These are phyloP conservation scores for Botrytis pseudocinerea DNA, from an alignment of 2,329 filamentous ascomycete genomes.

Conservation along the genomic window DNA sequence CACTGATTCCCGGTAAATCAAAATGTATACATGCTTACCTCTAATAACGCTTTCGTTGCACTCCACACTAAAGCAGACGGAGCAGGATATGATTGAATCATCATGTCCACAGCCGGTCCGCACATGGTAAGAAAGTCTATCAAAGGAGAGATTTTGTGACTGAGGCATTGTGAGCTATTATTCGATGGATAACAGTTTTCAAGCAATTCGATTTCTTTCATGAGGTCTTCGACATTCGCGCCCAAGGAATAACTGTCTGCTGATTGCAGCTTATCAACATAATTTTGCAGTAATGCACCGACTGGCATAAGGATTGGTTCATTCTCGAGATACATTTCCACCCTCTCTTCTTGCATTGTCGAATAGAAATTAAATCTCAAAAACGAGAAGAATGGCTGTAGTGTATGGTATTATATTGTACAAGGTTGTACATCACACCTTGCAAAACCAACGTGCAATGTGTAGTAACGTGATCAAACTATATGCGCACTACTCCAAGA, in stretches of 20 bases:
- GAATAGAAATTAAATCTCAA: not conserved
- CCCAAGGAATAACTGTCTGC: not conserved
- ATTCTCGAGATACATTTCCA: conserved; percentile 1
- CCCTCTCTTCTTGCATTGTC: conserved; percentile 16
- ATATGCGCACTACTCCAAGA: not conserved
- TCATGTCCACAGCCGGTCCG: conserved; percentile 18
- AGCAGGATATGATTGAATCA: conserved; percentile 15
- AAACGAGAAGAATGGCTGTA: not conserved
- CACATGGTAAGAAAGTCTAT: conserved; percentile 21
- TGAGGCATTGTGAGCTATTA: not conserved
- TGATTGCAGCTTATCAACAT: conserved; percentile 15
- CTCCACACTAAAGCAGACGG: conserved; percentile 20
- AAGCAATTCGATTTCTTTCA: conserved; percentile 18
- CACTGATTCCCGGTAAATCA: not conserved
- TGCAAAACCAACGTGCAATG: not conserved
- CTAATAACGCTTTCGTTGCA: conserved; percentile 5
- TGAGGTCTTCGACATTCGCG: conserved; percentile 18
- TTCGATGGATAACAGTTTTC: conserved; percentile 17
- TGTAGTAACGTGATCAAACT: not conserved
- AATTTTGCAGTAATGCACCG: conserved; percentile 1
- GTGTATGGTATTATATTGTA: not conserved
- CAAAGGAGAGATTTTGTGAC: conserved; percentile 15
- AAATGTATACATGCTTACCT: conserved; percentile 3
- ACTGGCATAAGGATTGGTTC: conserved; percentile 12
- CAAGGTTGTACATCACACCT: conserved; percentile 5